Evolutionary conservation across 495 filamentous ascomycete genomes (phyloP), one percentile per base, ranked within the genome.

Genomic region (Penicillium canariense): DNA sequence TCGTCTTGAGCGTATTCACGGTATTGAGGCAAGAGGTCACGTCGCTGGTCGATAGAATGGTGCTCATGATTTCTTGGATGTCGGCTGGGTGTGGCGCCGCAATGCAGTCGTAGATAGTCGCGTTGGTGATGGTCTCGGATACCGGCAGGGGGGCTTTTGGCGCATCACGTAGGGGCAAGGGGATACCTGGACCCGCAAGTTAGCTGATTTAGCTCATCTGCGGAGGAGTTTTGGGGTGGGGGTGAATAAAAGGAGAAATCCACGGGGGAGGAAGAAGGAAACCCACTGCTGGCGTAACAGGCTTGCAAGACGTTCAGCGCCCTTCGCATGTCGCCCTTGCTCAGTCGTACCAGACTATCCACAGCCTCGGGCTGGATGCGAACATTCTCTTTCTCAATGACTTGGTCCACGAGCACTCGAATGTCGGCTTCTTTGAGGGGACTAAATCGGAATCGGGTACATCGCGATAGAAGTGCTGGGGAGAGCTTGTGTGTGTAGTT

Each of bases 401-500:
- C 94, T 63, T 87, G 84, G 68, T 97, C 91, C 7, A 97, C 90
- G 28, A 97, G 68, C 0, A 75, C 75, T 45, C 87, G 76, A 50
- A 99, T 96, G 66, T 96, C 94, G 5, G 62, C 68, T 54, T 95
- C 88, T 64, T 96, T 96, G 28, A 99, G 73, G 23, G 94, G 94
- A 57, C 88, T 93, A 72, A 99, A 99, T 18, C 94, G 80, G 74
- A 99, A 99, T 32, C 94, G 79, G 2, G 94, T 97, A 72, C 94
- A 99, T 57, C 94, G 79, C 27, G 91, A 96, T 15, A 99, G 81
- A 7, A 99, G 77, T 0, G 94, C 94, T 0, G 94, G 92, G 5
- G 89, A 92, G n/a, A 99, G 84, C 69, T 97, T 99, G 75, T 99
- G 94, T 27, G 94, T 96, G 68, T 99, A 99, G 71, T 99, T 99